Base-by-base conservation (phyloP, 805 yeast genomes). In the Pichia manshurica region DNA sequence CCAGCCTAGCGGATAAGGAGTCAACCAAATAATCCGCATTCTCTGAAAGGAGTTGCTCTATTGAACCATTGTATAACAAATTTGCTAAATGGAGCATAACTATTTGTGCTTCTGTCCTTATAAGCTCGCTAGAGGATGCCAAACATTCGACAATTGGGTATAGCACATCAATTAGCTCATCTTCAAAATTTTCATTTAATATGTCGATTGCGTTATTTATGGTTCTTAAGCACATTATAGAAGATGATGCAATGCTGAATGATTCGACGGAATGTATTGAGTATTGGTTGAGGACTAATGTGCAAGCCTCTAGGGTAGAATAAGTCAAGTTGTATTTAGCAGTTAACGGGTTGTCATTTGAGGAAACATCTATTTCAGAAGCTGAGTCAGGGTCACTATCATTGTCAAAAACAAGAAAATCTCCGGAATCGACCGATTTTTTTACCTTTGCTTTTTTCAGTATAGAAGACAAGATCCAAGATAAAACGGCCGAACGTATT, bases 11-110 rank as follows among this genome's bases (percentile, higher is more conserved):
- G 3, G 95, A 83, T n/a, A 89, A 68, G 0, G 88, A 68, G 60
- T 93, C 97, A 15, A 89, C 68, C 17, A 91, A 64, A 59, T 90
- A 90, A 56, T 91, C 96, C 48, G 81, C 73, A 60, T 89, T 91
- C 22, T 78, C 79, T 33, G 73, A 57, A 2, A 93, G 70, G 49
- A 91, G 59, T 3, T 64, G 63, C 31, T 68, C 68, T 2, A 90
- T 63, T 0, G 87, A 78, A 0, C 83, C 83, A 31, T 68, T 56
- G 50, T 82, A 84, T 12, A 81, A 66, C 4, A 69, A 61, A 9
- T 63, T 53, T 0, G 87, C 76, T 5, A 90, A 66, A 3, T 77
- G 67, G 17, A 67, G 49, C 3, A 79, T 66, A 1, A 87, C 78
- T 1, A 59, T 52, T 53, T 77, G 76, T 33, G 96, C 78, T 57